These are phyloP conservation scores for Aspergillus neoniger DNA, from an alignment of 2,329 filamentous ascomycete species.

Conservation along the genomic window DNA sequence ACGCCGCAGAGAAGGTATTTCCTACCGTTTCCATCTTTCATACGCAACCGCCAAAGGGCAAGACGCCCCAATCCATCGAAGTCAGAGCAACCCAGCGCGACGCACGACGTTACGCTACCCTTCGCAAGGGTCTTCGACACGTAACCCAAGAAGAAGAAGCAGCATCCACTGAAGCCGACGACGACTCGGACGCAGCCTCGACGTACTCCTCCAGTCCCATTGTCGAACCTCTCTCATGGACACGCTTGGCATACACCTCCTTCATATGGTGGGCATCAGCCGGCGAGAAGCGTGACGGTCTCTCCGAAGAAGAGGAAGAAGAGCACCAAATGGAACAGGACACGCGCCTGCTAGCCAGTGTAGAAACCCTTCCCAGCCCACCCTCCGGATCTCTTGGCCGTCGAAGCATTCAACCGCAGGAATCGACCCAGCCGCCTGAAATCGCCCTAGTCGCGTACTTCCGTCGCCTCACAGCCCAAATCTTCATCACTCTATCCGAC, in stretches of 20 bases:
- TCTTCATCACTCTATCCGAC: slow-evolving; percentile 48
- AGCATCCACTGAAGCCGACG: slow-evolving; percentile 35
- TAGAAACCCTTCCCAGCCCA: slow-evolving; percentile 36
- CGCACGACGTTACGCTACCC: slow-evolving; percentile 72
- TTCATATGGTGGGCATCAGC: slow-evolving; percentile 71
- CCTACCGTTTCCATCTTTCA: slow-evolving; percentile 68
- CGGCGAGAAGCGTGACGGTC: slow-evolving; percentile 59
- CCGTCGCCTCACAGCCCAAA: slow-evolving; percentile 49
- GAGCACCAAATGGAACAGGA: slow-evolving; percentile 49
- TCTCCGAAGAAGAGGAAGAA: slow-evolving; percentile 57
- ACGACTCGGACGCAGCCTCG: slow-evolving; percentile 43
- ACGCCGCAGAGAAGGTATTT: slow-evolving; percentile 66
- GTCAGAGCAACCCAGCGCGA: slow-evolving; percentile 90
- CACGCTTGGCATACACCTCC: slow-evolving; percentile 60
- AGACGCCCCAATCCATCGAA: slow-evolving; percentile 28
- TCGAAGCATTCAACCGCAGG: slow-evolving; percentile 30
- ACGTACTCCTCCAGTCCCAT: slow-evolving; percentile 47
- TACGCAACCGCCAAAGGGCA: slow-evolving; percentile 57
- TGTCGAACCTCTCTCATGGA: slow-evolving; percentile 62
- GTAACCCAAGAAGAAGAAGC: slow-evolving; percentile 25
- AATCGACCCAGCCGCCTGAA: slow-evolving; percentile 42
- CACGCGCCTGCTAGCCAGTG: slow-evolving; percentile 40
- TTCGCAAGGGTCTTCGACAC: slow-evolving; percentile 62
- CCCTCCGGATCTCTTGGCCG: slow-evolving; percentile 27
- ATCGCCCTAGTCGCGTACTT: slow-evolving; percentile 54